Percentiles rank a stretch among this genome's conserved stretches.
Evolutionary conservation across 345 rosid genomes (phyloP).

Genomic region (Euphorbia lathyris): DNA sequence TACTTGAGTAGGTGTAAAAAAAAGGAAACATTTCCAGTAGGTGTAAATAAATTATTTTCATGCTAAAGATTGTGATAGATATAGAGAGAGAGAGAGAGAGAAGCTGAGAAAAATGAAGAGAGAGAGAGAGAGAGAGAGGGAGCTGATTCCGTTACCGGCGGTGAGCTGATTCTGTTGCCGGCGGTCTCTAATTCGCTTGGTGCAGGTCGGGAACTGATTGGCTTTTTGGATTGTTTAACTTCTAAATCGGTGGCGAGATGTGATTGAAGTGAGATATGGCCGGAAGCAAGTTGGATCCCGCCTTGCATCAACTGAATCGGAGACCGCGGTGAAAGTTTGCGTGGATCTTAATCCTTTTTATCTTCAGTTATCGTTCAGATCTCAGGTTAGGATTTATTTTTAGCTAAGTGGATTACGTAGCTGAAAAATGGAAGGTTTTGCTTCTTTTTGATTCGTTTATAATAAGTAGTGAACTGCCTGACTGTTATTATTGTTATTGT

Average conservation of each 20-base stretch:
- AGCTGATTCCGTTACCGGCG: not conserved
- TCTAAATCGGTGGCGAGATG: constrained; percentile 15
- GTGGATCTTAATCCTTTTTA: not conserved
- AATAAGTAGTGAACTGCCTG: not conserved
- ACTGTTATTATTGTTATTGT: not conserved
- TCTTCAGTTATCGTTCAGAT: constrained; percentile 2
- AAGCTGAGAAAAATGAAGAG: not conserved
- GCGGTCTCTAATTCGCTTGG: constrained; percentile 97
- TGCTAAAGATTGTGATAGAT: too few species aligned
- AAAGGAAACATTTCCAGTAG: not conserved
- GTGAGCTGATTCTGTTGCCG: constrained; percentile 36
- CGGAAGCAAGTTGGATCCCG: constrained; percentile 61
- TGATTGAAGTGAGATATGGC: not conserved
- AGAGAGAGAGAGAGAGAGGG: not conserved
- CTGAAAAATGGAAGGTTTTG: not conserved
- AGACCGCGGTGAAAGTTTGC: constrained; percentile 61
- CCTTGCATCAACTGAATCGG: constrained; percentile 99
- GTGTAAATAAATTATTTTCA: not conserved
- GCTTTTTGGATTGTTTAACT: not conserved
- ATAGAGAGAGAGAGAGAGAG: too few species aligned
- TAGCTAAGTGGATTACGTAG: too few species aligned
- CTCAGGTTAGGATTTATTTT: constrained; percentile 7
- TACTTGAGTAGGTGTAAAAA: not conserved
- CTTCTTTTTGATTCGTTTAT: not conserved
- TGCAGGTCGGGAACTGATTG: constrained; percentile 94